phyloP scores from a whole-genome alignment of 176 grass and related monocot genomes.

The Aegilops bicornis region DNA sequence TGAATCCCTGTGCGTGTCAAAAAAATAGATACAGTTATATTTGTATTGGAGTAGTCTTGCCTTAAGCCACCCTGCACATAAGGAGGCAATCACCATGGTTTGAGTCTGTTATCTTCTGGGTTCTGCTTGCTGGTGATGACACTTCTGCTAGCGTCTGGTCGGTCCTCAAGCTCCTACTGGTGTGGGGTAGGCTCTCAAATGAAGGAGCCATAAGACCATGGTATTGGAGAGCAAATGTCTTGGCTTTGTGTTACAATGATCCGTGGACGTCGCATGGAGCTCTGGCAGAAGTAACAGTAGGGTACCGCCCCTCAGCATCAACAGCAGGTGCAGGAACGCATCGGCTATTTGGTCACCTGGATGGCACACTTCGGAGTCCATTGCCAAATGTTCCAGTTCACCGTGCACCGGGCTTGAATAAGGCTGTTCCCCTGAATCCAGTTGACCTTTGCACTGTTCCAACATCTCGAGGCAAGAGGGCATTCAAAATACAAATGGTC shows the following conservation, averaged over 20 bases:
- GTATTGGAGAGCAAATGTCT: neutral
- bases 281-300: neutral
- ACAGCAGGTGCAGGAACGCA: neutral
- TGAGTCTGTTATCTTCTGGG: neutral
- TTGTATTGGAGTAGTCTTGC: neutral
- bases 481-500: no score
- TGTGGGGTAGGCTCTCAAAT: neutral
- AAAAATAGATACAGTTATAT: neutral
- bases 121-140: neutral
- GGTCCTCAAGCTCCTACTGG: neutral
- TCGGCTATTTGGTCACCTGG: no score
- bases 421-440: no score
- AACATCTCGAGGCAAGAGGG: no score
- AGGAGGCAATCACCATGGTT: neutral
- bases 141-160: neutral
- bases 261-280: neutral
- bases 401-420: no score
- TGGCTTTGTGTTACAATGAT: neutral
- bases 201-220: neutral
- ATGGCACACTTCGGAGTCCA: no score
- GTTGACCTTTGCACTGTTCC: no score
- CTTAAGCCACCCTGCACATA: neutral
- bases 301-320: neutral
- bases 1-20: no score
- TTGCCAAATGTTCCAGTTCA: no score